phyloP scores from a whole-genome alignment of 1,139 yeast species.

The Taphrina flavorubra region DNA sequence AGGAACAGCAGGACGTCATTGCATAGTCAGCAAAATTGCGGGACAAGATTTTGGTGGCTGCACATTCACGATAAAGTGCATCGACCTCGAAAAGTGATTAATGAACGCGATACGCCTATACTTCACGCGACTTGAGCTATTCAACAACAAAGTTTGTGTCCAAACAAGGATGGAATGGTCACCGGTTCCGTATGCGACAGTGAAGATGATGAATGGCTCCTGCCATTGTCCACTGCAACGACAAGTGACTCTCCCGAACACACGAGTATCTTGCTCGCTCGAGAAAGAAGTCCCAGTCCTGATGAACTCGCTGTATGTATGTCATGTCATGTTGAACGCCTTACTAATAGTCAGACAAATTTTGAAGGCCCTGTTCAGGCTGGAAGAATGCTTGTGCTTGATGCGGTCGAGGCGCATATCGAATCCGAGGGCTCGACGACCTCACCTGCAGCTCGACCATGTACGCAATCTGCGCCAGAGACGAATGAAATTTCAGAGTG shows the following conservation, averaged over 20 bases:
- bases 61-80: neutral
- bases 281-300: slow-evolving; percentile 32
- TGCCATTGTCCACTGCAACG: slow-evolving; percentile 4
- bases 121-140: neutral
- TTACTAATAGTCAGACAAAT: neutral
- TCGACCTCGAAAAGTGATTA: neutral
- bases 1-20: neutral
- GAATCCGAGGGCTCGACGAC: too few relatives aligned
- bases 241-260: neutral
- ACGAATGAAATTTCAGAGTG: too few relatives aligned
- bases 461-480: too few relatives aligned
- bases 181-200: slow-evolving; percentile 21
- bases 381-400: too few relatives aligned
- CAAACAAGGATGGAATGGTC: slow-evolving; percentile 24
- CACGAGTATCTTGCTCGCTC: neutral
- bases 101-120: too few relatives aligned
- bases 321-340: neutral
- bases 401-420: too few relatives aligned
- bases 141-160: neutral
- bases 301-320: slow-evolving; percentile 33
- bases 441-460: too few relatives aligned
- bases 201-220: slow-evolving; percentile 33
- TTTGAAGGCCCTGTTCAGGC: neutral
- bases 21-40: slow-evolving; percentile 20
- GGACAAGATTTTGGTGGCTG: slow-evolving; percentile 1